Evolutionary conservation across 2,329 filamentous ascomycete genomes (phyloP).

Genomic region (Colletotrichum lentis): DNA sequence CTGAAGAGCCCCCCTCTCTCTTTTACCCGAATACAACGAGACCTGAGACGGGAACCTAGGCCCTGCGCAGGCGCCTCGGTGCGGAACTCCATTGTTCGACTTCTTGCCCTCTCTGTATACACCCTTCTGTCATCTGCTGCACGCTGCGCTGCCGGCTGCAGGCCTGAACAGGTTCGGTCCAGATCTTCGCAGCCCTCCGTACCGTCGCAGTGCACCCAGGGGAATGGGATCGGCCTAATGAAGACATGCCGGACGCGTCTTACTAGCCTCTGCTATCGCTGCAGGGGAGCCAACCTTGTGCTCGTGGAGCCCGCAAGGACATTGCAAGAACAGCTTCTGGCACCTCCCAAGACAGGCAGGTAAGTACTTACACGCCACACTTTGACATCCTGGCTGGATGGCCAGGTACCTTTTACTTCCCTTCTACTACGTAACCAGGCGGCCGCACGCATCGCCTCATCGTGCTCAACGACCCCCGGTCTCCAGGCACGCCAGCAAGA

Average conservation of each 20-base stretch:
- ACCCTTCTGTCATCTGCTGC: slow-evolving; percentile 20
- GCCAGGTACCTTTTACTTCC: slow-evolving; percentile 17
- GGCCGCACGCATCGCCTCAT: slow-evolving; percentile 9
- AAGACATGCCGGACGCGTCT: slow-evolving; percentile 39
- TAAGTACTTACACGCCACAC: slow-evolving; percentile 36
- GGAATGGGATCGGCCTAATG: slow-evolving; percentile 38
- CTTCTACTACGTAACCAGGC: background rate
- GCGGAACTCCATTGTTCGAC: slow-evolving; percentile 28
- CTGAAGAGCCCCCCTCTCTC: background rate
- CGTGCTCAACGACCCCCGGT: slow-evolving; percentile 4
- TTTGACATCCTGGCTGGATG: slow-evolving; percentile 10
- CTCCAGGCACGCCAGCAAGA: background rate
- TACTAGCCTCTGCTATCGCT: slow-evolving; percentile 38
- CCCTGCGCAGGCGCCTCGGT: slow-evolving; percentile 22
- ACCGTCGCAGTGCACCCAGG: slow-evolving; percentile 38
- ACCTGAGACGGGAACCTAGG: slow-evolving; percentile 13
- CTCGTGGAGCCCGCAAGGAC: slow-evolving; percentile 19
- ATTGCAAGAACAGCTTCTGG: slow-evolving; percentile 25
- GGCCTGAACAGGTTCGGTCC: slow-evolving; percentile 30
- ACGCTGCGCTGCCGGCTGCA: slow-evolving; percentile 32
- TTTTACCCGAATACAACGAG: slow-evolving; percentile 1
- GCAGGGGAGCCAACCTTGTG: slow-evolving; percentile 35
- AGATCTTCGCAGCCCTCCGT: slow-evolving; percentile 34
- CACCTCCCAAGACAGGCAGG: slow-evolving; percentile 29
- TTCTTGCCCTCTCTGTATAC: slow-evolving; percentile 20